Evolutionary conservation across 2,329 filamentous ascomycete species (phyloP), one percentile per base, ranked within the genome.

Genomic region (Pseudogymnoascus sp.): DNA sequence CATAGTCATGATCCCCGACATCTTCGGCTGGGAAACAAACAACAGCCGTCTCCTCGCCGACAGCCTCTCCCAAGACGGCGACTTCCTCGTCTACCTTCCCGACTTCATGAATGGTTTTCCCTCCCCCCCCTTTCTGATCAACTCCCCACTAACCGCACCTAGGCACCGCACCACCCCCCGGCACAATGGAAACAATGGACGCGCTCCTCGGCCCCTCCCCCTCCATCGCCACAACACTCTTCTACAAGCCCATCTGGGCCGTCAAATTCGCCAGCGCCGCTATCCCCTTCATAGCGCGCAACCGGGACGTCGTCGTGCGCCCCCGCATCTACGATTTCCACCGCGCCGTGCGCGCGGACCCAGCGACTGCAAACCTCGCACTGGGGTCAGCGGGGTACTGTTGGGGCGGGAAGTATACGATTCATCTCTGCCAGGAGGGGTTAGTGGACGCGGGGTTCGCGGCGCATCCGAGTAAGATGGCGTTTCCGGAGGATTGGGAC

Each of bases 391-490:
- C 43, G 26, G 84, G 83, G 0, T 85, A 83, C 73, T 85, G 82
- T 74, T 86, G 83, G 83, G 83, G 84, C 28, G 84, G 81, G 40
- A 81, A 81, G 65, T 79, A 84, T 66, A 73, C 76, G 3, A 69
- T 82, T 6, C 70, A 76, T 26, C 76, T 85, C 5, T 74, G 77
- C 11, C 75, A 77, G 31, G 73, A 73, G 62, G 70, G 65, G 11
- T 10, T 53, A 14, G 43, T 53, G 3, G 24, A 53, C 14, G 43
- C 43, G 6, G 43, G 43, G 7, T 53, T 53, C 24, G 24, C 43
- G 12, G 43, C 24, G 24, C 43, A 50, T 28, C 43, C 43, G 43
- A 53, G 43, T 53, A 53, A 53, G 24, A 31, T 53, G 43, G 43
- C 24, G 24, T 53, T 53, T 31, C 43, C 43, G 24, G 7, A 31